A percentile compares a stretch with the other conserved stretches of the same genome.
These are phyloP conservation scores for Lasiodiplodia sp. DNA, from an alignment of 2,329 filamentous ascomycete genomes.

Conservation along the genomic window DNA sequence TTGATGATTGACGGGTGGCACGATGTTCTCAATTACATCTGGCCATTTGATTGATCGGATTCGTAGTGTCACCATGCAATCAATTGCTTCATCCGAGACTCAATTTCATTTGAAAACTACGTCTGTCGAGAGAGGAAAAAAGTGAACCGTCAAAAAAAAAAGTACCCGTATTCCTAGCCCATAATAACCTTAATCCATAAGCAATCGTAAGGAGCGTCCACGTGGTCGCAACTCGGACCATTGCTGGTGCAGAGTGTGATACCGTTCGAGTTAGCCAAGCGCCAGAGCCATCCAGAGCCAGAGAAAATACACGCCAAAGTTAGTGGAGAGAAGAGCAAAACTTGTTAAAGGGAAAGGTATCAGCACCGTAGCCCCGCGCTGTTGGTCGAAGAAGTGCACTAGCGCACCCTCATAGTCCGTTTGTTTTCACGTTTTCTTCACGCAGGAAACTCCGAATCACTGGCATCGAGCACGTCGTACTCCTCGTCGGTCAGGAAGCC, in stretches of 20 bases:
- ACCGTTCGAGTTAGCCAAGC: conserved; percentile 24
- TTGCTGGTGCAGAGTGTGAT: conserved; percentile 13
- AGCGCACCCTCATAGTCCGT: not conserved
- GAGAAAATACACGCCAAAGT: conserved; percentile 27
- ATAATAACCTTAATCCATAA: conserved; percentile 5
- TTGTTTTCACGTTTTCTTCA: conserved; percentile 1
- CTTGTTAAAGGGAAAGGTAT: not conserved
- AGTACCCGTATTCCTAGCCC: conserved; percentile 11
- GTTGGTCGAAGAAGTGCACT: not conserved
- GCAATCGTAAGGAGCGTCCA: conserved; percentile 19
- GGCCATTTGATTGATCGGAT: not conserved
- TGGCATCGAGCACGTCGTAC: conserved; percentile 95
- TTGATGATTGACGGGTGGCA: not conserved
- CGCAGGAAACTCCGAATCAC: conserved; percentile 62
- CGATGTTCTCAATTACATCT: not conserved
- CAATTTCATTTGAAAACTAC: conserved; percentile 23
- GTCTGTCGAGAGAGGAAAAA: conserved; percentile 13
- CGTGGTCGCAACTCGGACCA: not conserved
- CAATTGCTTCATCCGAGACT: not conserved
- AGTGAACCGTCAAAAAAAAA: conserved; percentile 5
- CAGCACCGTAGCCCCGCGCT: not conserved
- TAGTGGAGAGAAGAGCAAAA: conserved; percentile 8
- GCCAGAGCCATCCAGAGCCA: conserved; percentile 27
- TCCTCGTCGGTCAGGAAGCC: conserved; percentile 96
- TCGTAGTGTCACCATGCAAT: not conserved